Evolutionary conservation across 2,329 filamentous ascomycete genomes (phyloP), one percentile per base, ranked within the genome.

Genomic region (Coniella vitis): DNA sequence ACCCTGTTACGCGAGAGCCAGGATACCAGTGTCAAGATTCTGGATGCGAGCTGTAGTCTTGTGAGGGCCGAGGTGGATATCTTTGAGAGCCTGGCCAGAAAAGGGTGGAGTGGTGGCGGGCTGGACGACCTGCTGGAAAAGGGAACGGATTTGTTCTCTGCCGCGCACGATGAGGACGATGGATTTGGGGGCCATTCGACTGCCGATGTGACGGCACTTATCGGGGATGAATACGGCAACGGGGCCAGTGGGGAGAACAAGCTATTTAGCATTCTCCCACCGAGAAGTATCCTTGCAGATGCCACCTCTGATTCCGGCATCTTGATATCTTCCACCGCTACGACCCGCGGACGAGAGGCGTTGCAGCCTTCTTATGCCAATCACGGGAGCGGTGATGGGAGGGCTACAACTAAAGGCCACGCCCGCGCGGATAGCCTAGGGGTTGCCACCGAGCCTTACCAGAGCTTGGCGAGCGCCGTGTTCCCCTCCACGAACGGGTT

Each of bases 51-150:
- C 58, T 83, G 81, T 58, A 80, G 77, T 53, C 71, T 86, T 10
- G 81, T 84, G 12, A 70, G 82, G 16, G 82, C 82, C 47, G 82
- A 86, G 65, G 78, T 86, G 17, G 82, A 86, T 63, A 85, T 86
- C 22, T 84, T 84, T 50, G 82, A 86, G 66, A 71, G 76, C 20
- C 65, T 86, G 20, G 81, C 82, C 17, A 68, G 80, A 52, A 86
- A 86, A 58, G 82, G 82, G 7, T 85, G 81, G 82, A 76, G 69
- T 17, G 82, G 82, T 34, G 82, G 81, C 25, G 82, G 82, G 0
- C 66, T 86, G 22, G 82, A 85, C 51, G 81, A 84, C 31, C 64
- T 86, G 4, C 66, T 86, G 3, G 81, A 85, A 52, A 78, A 75
- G 58, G 82, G 81, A 8, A 70, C 72, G 32, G 82, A 86, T 59